Evolutionary conservation across 1,139 yeast species (phyloP).

Genomic region (Sugiyamaella pinicola): DNA sequence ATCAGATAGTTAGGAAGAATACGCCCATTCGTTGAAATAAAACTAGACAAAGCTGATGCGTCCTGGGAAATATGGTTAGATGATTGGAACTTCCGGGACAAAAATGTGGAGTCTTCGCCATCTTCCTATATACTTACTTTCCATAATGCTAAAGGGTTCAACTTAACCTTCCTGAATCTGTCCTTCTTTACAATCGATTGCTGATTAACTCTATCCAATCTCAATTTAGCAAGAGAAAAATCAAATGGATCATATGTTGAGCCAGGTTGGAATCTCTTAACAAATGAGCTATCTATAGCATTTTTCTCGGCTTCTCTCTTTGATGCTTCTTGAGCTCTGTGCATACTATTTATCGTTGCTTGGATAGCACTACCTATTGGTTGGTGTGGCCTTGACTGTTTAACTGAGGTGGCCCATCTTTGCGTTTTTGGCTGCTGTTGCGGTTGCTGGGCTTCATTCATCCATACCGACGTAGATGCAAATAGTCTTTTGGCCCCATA

Average conservation of each 20-base stretch:
- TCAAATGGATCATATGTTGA: constrained; percentile 40
- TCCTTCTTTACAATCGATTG: constrained; percentile 25
- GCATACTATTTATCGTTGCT: constrained; percentile 16
- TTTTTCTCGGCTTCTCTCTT: constrained; percentile 11
- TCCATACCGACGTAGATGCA: not conserved
- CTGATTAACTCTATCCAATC: constrained; percentile 27
- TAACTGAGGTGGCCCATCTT: constrained; percentile 19
- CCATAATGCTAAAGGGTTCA: constrained; percentile 37
- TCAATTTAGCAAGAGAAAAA: constrained; percentile 35
- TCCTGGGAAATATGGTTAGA: constrained; percentile 35
- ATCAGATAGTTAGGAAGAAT: constrained; percentile 61
- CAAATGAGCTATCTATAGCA: constrained; percentile 33
- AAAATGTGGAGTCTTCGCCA: not conserved
- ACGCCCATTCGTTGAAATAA: constrained; percentile 62
- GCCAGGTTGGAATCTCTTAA: constrained; percentile 32
- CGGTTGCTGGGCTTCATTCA: not conserved
- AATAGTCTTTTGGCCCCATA: not conserved
- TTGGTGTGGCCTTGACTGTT: constrained; percentile 17
- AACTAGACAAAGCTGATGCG: constrained; percentile 60
- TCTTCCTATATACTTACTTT: constrained; percentile 9
- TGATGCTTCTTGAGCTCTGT: constrained; percentile 15
- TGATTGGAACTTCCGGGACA: not conserved
- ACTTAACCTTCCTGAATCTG: constrained; percentile 31
- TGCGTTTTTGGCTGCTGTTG: constrained; percentile 1
- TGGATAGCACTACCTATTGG: constrained; percentile 17